Conservation (phyloP, 2,329 filamentous ascomycete species). For the Apiospora malaysiana region DNA sequence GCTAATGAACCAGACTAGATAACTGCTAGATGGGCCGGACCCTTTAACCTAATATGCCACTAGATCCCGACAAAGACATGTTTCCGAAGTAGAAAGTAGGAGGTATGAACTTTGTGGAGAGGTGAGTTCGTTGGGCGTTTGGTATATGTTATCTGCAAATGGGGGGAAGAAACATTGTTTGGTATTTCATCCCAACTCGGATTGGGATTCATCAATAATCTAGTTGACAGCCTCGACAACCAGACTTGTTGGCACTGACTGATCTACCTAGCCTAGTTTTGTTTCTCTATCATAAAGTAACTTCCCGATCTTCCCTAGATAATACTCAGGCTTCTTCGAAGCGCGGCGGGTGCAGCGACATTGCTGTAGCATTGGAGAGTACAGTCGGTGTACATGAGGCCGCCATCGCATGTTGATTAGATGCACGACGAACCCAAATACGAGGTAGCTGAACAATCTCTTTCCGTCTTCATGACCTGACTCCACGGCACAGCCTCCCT, state of each 20-base stretch:
- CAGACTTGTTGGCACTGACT: neutral
- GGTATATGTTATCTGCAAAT: neutral
- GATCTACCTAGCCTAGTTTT: constrained; percentile 6
- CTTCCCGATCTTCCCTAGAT: neutral
- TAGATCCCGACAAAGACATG: neutral
- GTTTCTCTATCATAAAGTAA: neutral
- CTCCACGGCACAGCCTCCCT: constrained; percentile 9
- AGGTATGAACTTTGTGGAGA: neutral
- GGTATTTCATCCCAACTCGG: constrained; percentile 10
- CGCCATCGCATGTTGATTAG: constrained; percentile 1
- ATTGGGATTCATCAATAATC: neutral
- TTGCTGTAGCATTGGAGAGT: neutral
- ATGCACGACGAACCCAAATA: neutral
- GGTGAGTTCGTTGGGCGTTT: neutral
- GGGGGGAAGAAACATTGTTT: constrained; percentile 1
- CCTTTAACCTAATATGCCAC: neutral
- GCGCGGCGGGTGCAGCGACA: neutral
- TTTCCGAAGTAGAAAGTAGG: neutral
- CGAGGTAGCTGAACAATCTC: neutral
- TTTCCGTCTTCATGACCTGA: constrained; percentile 1
- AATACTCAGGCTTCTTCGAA: neutral
- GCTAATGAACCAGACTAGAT: neutral
- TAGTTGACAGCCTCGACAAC: neutral
- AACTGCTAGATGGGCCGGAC: neutral
- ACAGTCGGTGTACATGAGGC: constrained; percentile 3